phyloP scores from a whole-genome alignment of 495 filamentous ascomycete species.

The Talaromyces stipitatus region DNA sequence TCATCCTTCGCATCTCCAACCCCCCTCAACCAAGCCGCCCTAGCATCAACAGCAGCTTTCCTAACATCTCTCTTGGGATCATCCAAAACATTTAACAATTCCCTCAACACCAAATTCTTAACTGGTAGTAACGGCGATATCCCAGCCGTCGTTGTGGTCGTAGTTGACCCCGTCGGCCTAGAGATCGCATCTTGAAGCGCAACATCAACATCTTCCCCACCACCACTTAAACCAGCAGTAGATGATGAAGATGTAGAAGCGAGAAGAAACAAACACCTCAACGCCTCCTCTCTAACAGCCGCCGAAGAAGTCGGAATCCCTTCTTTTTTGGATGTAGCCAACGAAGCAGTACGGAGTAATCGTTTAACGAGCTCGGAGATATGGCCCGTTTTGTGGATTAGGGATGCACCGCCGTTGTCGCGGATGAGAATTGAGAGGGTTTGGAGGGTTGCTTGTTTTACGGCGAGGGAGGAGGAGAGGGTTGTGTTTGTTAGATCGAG shows the following conservation, averaged over 20 bases:
- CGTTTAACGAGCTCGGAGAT: slow-evolving; percentile 51
- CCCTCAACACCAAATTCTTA: slow-evolving; percentile 46
- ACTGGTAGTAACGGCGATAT: slow-evolving; percentile 49
- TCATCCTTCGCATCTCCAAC: slow-evolving; percentile 53
- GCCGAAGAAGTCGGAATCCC: slow-evolving; percentile 15
- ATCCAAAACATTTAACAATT: slow-evolving; percentile 49
- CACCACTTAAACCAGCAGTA: not conserved
- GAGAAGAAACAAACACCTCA: slow-evolving; percentile 50
- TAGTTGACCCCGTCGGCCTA: slow-evolving; percentile 9
- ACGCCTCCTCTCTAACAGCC: slow-evolving; percentile 40
- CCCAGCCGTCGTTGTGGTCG: slow-evolving; percentile 22
- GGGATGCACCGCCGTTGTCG: slow-evolving; percentile 41
- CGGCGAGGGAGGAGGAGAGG: slow-evolving; percentile 22
- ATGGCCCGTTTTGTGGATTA: slow-evolving; percentile 50
- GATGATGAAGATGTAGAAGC: slow-evolving; percentile 30
- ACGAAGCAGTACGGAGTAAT: slow-evolving; percentile 41
- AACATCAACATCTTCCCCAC: not conserved
- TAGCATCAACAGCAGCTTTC: slow-evolving; percentile 60
- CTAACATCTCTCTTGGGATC: slow-evolving; percentile 61
- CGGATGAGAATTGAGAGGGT: slow-evolving; percentile 52
- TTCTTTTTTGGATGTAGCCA: not conserved
- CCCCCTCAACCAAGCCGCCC: slow-evolving; percentile 52
- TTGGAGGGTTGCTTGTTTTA: slow-evolving; percentile 56
- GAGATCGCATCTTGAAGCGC: not conserved
- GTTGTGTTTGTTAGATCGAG: slow-evolving; percentile 55